Base-by-base conservation (phyloP, 1,139 yeast species). In the Komagataea norvegica region DNA sequence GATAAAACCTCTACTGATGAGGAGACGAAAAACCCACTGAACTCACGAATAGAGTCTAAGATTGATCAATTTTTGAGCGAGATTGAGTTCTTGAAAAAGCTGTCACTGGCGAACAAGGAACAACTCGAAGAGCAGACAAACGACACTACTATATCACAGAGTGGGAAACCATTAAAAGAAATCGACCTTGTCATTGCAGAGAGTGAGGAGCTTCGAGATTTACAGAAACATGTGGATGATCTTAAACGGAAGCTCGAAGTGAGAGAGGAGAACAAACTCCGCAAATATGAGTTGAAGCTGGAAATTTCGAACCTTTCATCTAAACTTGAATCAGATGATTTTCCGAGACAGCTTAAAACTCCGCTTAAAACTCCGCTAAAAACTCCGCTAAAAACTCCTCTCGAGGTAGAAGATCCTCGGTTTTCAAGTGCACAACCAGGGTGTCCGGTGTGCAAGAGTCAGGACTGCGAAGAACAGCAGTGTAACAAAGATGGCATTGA, bases 191-290 rank as follows among this genome's bases (percentile, higher is more conserved):
- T 50, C 4, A 19, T 41, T 6, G 33, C 33, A 24, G 54, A 51
- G 25, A 47, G 48, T 13, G 41, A 43, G 18, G 56, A 51, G 23
- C 35, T 51, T 17, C 36, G 34, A 15, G 36, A 43, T 13, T 33
- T 51, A 13, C 41, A 49, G 21, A 25, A 32, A 6, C 46, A 48
- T 23, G 50, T 51, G 21, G 35, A 33, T 14, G 30, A 34, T 7
- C 42, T 51, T 25, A 43, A 38, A 8, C 37, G 39, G 13, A 47
- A 45, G 29, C 32, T 51, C 13, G 44, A 42, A 14, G 24, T 49
- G 15, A 42, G 56, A 27, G 51, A 51, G 23, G 51, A 50, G 18
- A 50, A 50, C 21, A 38, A 43, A 34, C 21, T 37, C 7, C 46
- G 44, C 31, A 51, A 49, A 37, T 41, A 34, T 15, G 44, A 41